Evolutionary conservation across 1,284 basidiomycete genomes (phyloP), one percentile per base, ranked within the genome.

Genomic region (Kwoniella shivajii): DNA sequence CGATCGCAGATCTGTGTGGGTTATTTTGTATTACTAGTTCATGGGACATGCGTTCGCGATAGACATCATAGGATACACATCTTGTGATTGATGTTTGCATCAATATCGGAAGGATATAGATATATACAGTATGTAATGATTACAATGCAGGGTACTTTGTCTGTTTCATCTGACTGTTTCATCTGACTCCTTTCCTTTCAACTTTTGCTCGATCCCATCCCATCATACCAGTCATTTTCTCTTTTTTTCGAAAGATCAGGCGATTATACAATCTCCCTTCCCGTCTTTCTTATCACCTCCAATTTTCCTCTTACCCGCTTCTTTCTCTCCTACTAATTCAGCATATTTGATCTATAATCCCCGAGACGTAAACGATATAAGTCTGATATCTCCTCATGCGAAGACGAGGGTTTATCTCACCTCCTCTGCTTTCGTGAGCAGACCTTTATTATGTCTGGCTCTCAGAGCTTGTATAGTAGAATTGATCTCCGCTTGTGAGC

Each of bases 341-440:
- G 77, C 77, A 54, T 77, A 78, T 53, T 68, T 69, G 39, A 75
- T 59, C 75, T 77, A 7, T 16, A 14, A 39, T 38, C 43, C 31
- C 24, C 26, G 24, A 47, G 37, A 27, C 39, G 18, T 39, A 41
- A 37, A 37, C 22, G 50, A 50, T 26, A 36, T 31, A 29, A 49
- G 20, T 29, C 4, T 36, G 29, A 47, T 53, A 6, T 18, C 22
- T 22, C 27, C 24, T n/a, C 42, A 34, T 41, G 38, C 18, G 29
- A 52, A 47, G 36, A 24, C 13, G 47, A 13, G 13, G 46, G 31
- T 30, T 37, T 57, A 70, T 66, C 75, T 76, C 66, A 78, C 76
- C 73, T 78, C 69, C 64, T 78, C 77, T n/a, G 72, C 60, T 50
- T 74, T 72, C 26, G 61, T 68, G 48, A 78, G 59, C n/a, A 78